A percentile compares a stretch with the other conserved stretches of the same genome.
Evolutionary conservation across 805 yeast genomes (phyloP).

Genomic region (Candida ipomoeae): DNA sequence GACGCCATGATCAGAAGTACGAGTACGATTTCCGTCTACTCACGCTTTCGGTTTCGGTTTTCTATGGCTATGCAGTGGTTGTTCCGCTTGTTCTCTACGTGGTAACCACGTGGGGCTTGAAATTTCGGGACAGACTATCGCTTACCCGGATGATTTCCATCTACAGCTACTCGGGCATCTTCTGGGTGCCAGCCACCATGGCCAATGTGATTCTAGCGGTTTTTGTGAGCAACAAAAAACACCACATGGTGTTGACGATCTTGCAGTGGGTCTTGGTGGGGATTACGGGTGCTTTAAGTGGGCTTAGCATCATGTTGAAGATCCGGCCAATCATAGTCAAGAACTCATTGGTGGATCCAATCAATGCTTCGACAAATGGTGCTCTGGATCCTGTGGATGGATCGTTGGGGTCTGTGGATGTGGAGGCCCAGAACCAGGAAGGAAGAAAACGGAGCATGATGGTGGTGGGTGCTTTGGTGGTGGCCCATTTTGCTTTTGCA

Average conservation of each 20-base stretch:
- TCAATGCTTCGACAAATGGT: no score
- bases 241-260: constrained; percentile 36
- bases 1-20: constrained; percentile 40
- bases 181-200: constrained; percentile 82
- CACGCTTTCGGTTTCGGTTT: constrained; percentile 61
- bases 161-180: constrained; percentile 78
- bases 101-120: constrained; percentile 48
- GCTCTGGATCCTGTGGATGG: background rate
- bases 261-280: constrained; percentile 63
- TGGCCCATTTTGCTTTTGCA: constrained; percentile 55
- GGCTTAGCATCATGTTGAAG: constrained; percentile 49
- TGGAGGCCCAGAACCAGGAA: constrained; percentile 29
- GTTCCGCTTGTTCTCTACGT: constrained; percentile 59
- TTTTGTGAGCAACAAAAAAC: constrained; percentile 35
- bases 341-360: constrained; percentile 14
- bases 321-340: constrained; percentile 35
- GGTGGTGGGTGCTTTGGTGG: constrained; percentile 38
- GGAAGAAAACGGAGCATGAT: constrained; percentile 24
- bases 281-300: constrained; percentile 59
- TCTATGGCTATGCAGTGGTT: constrained; percentile 71
- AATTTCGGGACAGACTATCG: constrained; percentile 46
- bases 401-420: constrained; percentile 4
- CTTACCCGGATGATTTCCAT: constrained; percentile 63
- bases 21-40: constrained; percentile 58
- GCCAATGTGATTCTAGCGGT: constrained; percentile 56